Conservation (phyloP, 179 eudicot genomes). For the Beta lomatogona region DNA sequence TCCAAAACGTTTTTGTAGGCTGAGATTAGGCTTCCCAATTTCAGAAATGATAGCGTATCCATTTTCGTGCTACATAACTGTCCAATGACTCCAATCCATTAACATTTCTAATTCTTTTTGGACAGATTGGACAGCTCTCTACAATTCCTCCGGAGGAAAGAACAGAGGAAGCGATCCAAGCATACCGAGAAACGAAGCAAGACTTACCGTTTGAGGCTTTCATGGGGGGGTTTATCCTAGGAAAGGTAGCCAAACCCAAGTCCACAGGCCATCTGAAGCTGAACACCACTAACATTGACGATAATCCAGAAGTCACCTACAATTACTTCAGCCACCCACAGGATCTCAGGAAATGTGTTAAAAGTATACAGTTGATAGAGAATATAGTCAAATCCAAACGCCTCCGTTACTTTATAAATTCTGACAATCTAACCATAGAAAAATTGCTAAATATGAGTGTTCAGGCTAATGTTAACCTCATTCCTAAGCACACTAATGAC, state of each 20-base stretch:
- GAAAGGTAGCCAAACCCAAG: slow-evolving; percentile 68
- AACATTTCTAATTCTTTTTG: background rate
- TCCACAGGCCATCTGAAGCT: slow-evolving; percentile 74
- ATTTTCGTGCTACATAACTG: too few species aligned
- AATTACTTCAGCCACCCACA: slow-evolving; percentile 90
- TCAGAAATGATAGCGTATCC: too few species aligned
- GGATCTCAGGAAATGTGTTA: slow-evolving; percentile 63
- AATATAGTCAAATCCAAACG: slow-evolving; percentile 58
- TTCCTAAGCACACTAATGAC: slow-evolving; percentile 83
- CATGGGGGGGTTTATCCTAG: slow-evolving; percentile 87
- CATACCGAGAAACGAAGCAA: slow-evolving; percentile 51
- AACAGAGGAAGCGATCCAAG: slow-evolving; percentile 64
- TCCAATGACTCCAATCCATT: background rate
- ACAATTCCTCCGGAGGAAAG: slow-evolving; percentile 87
- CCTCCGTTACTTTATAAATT: slow-evolving; percentile 47
- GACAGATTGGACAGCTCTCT: slow-evolving; percentile 89
- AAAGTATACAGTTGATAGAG: slow-evolving; percentile 62
- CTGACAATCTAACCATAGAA: slow-evolving; percentile 42
- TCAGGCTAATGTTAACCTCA: slow-evolving; percentile 69
- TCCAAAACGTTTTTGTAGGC: too few species aligned
- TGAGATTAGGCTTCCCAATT: too few species aligned
- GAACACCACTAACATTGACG: slow-evolving; percentile 57
- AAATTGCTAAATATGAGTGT: slow-evolving; percentile 83
- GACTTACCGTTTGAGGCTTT: slow-evolving; percentile 83
- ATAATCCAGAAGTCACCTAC: slow-evolving; percentile 81